Conservation (phyloP, 2,329 filamentous ascomycete genomes). For the Fusarium buharicum region DNA sequence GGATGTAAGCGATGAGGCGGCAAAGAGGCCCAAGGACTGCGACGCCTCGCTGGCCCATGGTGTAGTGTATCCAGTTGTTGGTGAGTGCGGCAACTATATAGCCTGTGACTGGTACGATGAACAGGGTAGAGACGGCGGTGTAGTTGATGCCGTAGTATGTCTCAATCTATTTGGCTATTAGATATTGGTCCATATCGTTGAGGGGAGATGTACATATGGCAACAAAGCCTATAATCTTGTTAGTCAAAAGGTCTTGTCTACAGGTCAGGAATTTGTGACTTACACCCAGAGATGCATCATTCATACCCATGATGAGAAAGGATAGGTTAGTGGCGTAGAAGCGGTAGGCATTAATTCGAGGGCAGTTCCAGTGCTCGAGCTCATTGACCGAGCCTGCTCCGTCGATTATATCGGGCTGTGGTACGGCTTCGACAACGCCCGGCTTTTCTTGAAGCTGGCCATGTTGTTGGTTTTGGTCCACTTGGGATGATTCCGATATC, state of each 20-base stretch:
- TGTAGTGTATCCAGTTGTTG: conserved; percentile 73
- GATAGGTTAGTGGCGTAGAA: conserved; percentile 68
- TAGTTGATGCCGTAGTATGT: conserved; percentile 70
- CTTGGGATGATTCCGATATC: not conserved
- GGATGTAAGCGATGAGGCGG: conserved; percentile 72
- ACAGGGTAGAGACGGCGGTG: conserved; percentile 72
- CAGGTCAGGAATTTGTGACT: conserved; percentile 40
- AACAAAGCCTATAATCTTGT: conserved; percentile 56
- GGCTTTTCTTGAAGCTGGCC: conserved; percentile 17
- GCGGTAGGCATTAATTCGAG: conserved; percentile 67
- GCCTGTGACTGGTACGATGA: conserved; percentile 72
- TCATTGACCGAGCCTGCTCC: conserved; percentile 19
- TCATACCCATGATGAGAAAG: conserved; percentile 74
- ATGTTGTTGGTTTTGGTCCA: conserved; percentile 6
- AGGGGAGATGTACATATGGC: conserved; percentile 53
- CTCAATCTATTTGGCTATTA: conserved; percentile 40
- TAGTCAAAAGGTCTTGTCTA: conserved; percentile 6
- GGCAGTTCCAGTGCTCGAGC: conserved; percentile 71
- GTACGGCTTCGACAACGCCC: conserved; percentile 5
- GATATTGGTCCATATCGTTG: not conserved
- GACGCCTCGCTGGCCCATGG: conserved; percentile 75
- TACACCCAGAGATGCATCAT: conserved; percentile 73
- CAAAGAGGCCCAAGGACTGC: conserved; percentile 71
- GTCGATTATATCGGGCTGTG: conserved; percentile 8
- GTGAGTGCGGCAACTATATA: conserved; percentile 71